Base-by-base conservation (phyloP, 1,139 yeast species). In the Arxiozyma slooffiae region DNA sequence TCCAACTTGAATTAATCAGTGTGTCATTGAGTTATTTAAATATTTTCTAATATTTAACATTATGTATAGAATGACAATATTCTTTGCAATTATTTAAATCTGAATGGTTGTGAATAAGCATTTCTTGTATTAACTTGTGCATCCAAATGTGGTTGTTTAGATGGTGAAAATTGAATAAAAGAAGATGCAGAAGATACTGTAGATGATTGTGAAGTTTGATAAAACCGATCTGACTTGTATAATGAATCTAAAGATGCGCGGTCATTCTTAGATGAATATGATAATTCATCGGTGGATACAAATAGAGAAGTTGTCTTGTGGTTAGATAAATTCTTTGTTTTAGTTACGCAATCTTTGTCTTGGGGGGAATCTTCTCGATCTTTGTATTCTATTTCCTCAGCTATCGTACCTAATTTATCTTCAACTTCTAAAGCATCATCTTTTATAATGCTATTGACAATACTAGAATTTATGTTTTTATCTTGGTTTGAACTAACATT, bases 21-120 rank as follows among this genome's bases (percentile, higher is more conserved):
- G 7, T 1, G 38, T 42, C 38, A 42, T 17, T 38, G 23, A n/a
- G n/a, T 16, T 18, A 18, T 17, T 23, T 23, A 23, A 16, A 40
- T n/a, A 40, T 23, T 40, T n/a, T 21, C n/a, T 23, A 40, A 23
- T 40, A 22, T 40, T 23, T 40, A 30, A 40, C 16, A 23, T 40
- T 22, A 18, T n/a, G 11, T 18, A 16, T 16, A 23, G 17, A 21
- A 22, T 22, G 3, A 3, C 8, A 22, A 2, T 7, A 22, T 24
- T 24, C 20, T 20, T 20, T 14, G 20, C 4, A 30, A 6, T 21
- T 21, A 42, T 42, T 41, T 47, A 22, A 48, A 53, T 36, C 36
- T 50, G 23, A 63, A 63, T 4, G 67, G 67, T 53, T 63, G 66
- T 7, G 67, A 60, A 45, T 60, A 61, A n/a, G 62, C 66, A 48